Evolutionary conservation across 306 rosid genomes (phyloP), one percentile per base, ranked within the genome.

Genomic region (Bauhinia variegata): DNA sequence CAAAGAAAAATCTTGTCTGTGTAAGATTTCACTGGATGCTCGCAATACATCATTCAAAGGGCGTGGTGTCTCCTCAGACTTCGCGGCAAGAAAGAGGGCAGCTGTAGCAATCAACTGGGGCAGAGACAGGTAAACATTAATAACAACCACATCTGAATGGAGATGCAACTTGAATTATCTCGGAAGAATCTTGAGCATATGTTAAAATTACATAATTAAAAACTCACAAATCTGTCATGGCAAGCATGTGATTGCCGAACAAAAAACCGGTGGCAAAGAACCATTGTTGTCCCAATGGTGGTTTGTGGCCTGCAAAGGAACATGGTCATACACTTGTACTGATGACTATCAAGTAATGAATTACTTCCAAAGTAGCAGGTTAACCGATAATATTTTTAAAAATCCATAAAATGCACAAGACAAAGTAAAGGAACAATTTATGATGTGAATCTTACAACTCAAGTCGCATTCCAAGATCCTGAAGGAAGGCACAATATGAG

Each of bases 191-290:
- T 46, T 19, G 5, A 54, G 32, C 33, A 54, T 7, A 59, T 15
- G 48, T 23, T 53, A 50, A 63, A 57, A 47, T 33, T 11, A 78
- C 44, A 74, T 11, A 52, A 58, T 17, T 32, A 11, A 42, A 48
- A 37, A 85, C 97, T 95, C 60, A 95, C 99, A 83, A 85, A 95
- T 95, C 92, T 86, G 70, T 95, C 99, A 59, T 95, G 97, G 78
- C 83, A 90, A 70, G 99, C 99, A 78, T 95, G 99, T 59, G 99
- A 95, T 38, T 79, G 68, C 12, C 97, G 89, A 75, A 86, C 85
- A 58, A 95, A 95, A 76, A 95, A 95, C 4, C 99, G 96, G 82
- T 95, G 99, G 86, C 97, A 90, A 57, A 95, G 83, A 75, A 95
- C 96, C 97, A 88, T 95, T 43, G 97, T 88, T n/a, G 97, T 95